A percentile compares a stretch with the other conserved stretches of the same genome.
These are phyloP conservation scores for Aspergillus conjunctus DNA, from an alignment of 495 filamentous ascomycete genomes.

Conservation along the genomic window DNA sequence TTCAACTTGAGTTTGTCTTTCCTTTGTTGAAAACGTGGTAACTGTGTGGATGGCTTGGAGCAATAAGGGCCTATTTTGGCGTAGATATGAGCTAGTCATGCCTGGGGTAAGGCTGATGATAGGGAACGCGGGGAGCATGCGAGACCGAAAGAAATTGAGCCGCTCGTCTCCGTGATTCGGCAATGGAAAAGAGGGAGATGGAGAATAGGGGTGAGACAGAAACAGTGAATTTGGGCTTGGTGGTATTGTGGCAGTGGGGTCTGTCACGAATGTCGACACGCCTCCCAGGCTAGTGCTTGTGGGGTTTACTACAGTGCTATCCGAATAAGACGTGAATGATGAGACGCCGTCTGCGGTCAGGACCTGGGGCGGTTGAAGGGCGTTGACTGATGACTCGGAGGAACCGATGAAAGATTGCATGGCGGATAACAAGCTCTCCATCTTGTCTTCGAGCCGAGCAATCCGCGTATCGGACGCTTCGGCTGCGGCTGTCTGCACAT, in stretches of 20 bases:
- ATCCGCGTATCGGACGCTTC: slow-evolving; percentile 48
- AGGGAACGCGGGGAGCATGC: slow-evolving; percentile 45
- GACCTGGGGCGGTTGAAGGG: not conserved
- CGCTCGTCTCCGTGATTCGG: slow-evolving; percentile 39
- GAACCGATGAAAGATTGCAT: slow-evolving; percentile 27
- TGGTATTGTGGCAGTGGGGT: slow-evolving; percentile 3
- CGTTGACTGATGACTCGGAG: slow-evolving; percentile 7
- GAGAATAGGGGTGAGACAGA: not conserved
- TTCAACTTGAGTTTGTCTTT: slow-evolving; percentile 23
- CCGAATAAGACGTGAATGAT: not conserved
- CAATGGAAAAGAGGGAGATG: slow-evolving; percentile 16
- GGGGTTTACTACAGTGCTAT: not conserved
- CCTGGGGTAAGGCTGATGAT: slow-evolving; percentile 38
- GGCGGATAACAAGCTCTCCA: slow-evolving; percentile 29
- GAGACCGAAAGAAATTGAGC: slow-evolving; percentile 41
- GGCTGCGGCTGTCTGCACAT: slow-evolving; percentile 25
- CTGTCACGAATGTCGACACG: slow-evolving; percentile 3
- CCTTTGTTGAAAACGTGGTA: slow-evolving; percentile 31
- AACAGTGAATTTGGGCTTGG: slow-evolving; percentile 3
- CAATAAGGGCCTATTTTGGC: slow-evolving; percentile 28
- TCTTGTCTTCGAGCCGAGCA: slow-evolving; percentile 45
- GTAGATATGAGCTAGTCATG: slow-evolving; percentile 28
- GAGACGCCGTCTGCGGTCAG: not conserved
- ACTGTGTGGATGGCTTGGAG: slow-evolving; percentile 31
- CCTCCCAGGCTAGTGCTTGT: slow-evolving; percentile 3